phyloP scores from a whole-genome alignment of 768 basidiomycete species.

The Rubroboletus pulcherrimus region DNA sequence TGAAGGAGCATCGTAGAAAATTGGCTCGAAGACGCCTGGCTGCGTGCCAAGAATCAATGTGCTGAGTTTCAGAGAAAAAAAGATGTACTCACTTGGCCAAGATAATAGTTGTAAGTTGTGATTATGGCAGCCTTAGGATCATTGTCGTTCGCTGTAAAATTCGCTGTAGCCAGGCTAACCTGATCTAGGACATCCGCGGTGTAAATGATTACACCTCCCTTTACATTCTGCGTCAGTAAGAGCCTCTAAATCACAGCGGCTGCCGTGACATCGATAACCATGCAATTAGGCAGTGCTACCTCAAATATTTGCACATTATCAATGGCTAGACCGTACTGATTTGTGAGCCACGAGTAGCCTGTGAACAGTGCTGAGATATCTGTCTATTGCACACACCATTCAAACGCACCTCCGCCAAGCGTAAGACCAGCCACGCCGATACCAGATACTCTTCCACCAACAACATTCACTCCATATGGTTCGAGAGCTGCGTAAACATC shows the following conservation, averaged over 20 bases:
- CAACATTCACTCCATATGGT: slow-evolving; percentile 47
- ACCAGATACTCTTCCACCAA: slow-evolving; percentile 51
- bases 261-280: slow-evolving; percentile 33
- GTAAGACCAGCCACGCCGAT: slow-evolving; percentile 57
- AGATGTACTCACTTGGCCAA: not conserved
- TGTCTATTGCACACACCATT: not conserved
- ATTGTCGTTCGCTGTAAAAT: slow-evolving; percentile 8
- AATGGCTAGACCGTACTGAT: slow-evolving; percentile 54
- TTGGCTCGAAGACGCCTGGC: slow-evolving; percentile 20
- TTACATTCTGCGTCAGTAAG: not conserved
- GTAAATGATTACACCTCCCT: slow-evolving; percentile 47
- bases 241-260: slow-evolving; percentile 4
- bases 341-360: slow-evolving; percentile 45
- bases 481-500: slow-evolving; percentile 51
- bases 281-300: slow-evolving; percentile 47
- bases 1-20: slow-evolving; percentile 52
- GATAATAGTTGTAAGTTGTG: slow-evolving; percentile 36
- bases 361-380: not conserved
- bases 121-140: slow-evolving; percentile 34
- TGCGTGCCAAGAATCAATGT: not conserved
- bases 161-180: slow-evolving; percentile 8
- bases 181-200: slow-evolving; percentile 4
- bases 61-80: not conserved
- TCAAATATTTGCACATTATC: slow-evolving; percentile 56
- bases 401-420: slow-evolving; percentile 47